Base-by-base conservation (phyloP, 257 asterid genomes). In the Gentiana dahurica region DNA sequence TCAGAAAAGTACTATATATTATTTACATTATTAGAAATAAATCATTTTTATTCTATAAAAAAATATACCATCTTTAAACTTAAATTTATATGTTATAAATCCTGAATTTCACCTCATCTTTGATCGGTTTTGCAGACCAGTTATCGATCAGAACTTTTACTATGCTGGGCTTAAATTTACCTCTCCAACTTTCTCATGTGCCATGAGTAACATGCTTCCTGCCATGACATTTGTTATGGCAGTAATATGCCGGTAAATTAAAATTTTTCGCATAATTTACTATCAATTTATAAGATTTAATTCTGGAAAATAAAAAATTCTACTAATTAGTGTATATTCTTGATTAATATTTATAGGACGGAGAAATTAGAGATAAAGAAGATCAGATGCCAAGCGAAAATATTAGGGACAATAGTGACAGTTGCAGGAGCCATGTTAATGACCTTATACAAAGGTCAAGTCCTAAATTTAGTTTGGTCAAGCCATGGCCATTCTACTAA, bases 201-300 rank as follows among this genome's bases (percentile, higher is more conserved):
- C 93, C 55, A 81, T 89, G 86, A 89, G 95, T 51, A 89, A 86
- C 85, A 86, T 89, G 89, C 88, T 89, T 5, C 95, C 97, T 0
- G 93, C 97, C 3, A 83, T 86, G 95, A 86, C 90, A 12, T 89
- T 89, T 49, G 81, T 89, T 1, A 81, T 89, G 82, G 97, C 95
- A 0, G 83, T 86, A 9, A 55, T 89, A 34, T 89, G 86, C 79
- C 70, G 91, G 95, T 84, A 66, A 6, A 32, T 11, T n/a, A 11
- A 41, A 43, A 12, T 44, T 36, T 34, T 49, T 46, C 8, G 4
- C 37, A 6, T 5, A 13, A 3, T 51, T 2, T 0, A 12, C 6
- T 11, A 15, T 5, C 32, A 15, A 48, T 11, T 1, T 48, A 24
- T 12, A 24, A 24, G 12, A 0, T 11, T 48, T 48, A 3, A 48